phyloP scores from a whole-genome alignment of 768 basidiomycete genomes.

The Agaricus sinodeliciosus region DNA sequence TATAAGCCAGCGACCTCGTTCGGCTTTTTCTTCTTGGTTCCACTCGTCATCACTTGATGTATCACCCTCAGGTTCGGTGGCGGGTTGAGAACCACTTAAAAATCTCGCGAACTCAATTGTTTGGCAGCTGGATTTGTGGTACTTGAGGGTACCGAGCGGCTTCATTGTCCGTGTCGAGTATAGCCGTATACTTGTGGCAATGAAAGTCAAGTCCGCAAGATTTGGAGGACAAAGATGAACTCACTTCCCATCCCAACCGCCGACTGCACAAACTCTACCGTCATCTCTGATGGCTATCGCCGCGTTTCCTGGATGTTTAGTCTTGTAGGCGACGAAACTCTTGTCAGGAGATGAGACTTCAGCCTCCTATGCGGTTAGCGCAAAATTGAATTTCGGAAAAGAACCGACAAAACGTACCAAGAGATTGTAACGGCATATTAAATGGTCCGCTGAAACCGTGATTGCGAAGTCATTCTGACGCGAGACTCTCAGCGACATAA shows the following conservation, averaged over 20 bases:
- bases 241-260: conserved; percentile 93
- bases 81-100: background rate
- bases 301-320: conserved; percentile 76
- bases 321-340: conserved; percentile 26
- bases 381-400: background rate
- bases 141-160: conserved; percentile 73
- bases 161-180: conserved; percentile 80
- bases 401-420: conserved; percentile 26
- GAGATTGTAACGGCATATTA: conserved; percentile 61
- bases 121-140: conserved; percentile 78
- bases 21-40: conserved; percentile 33
- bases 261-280: conserved; percentile 77
- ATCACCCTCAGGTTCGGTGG: conserved; percentile 17
- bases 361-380: conserved; percentile 9
- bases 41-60: conserved; percentile 50
- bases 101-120: conserved; percentile 61
- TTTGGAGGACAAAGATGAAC: conserved; percentile 18
- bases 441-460: conserved; percentile 82
- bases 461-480: conserved; percentile 52
- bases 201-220: background rate
- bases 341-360: conserved; percentile 13
- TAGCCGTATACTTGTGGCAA: conserved; percentile 56
- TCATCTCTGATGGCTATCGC: conserved; percentile 70
- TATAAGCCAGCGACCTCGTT: conserved; percentile 55
- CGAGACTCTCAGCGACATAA: conserved; percentile 83